Evolutionary conservation across 2,329 filamentous ascomycete species (phyloP), one percentile per base, ranked within the genome.

Genomic region (Microcera coccophila): DNA sequence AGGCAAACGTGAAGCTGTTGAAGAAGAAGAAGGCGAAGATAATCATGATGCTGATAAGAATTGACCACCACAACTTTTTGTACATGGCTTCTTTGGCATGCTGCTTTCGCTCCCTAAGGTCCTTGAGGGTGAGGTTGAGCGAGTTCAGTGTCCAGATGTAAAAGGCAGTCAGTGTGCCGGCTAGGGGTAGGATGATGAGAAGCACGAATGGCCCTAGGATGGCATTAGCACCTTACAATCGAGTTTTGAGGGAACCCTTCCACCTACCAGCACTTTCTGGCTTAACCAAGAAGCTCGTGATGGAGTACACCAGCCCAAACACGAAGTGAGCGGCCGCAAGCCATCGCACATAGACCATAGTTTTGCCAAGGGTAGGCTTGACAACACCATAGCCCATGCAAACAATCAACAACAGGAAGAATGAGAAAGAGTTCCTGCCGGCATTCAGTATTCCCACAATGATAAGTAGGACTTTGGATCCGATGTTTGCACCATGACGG

Each of bases 361-460:
- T 90, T 59, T 85, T 87, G 44, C 93, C 93, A 4, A 98, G 78
- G 2, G 85, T 89, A 3, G 85, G 87, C 70, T 97, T 97, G 53
- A 98, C 94, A 18, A 98, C 94, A 56, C 93, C 93, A 59, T 98
- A 98, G 22, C 93, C 93, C 93, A 98, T 98, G 67, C 93, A 98
- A 22, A 98, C 93, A 54, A 98, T 97, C 40, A 98, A 82, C 8
- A 98, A 78, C 38, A 98, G 74, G 74, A 98, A 98, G 74, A 98
- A 98, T 0, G 91, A 96, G 65, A 98, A 97, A 0, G 91, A 96
- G 68, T 97, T 98, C 51, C 93, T 81, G 42, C 84, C 90, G 4
- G 93, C 93, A 62, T 95, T 97, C 34, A 98, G 76, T 18, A 97
- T 76, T 28, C 90, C 90, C n/a, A 96, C 91, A 18, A 96, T 71